Conservation (phyloP, 192 early-diverging fungal genomes). For the Backusella tuberculispora region DNA sequence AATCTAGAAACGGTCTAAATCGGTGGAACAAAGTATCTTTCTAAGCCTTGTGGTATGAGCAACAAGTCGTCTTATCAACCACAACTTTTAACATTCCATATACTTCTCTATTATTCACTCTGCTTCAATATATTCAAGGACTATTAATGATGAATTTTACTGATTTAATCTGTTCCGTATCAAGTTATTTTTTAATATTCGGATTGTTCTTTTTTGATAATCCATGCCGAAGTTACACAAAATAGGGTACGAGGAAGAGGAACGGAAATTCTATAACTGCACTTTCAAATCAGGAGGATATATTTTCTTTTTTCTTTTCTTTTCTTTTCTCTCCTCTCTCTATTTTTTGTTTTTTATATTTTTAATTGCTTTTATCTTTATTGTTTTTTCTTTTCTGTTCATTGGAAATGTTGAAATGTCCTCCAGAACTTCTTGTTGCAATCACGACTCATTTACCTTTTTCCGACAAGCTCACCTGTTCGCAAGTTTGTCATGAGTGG, state of each 20-base stretch:
- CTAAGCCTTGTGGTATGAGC: no score
- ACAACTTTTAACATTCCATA: no score
- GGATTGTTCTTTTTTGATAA: no score
- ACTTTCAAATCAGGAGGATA: neutral
- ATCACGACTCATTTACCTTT: neutral
- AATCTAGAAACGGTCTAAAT: neutral
- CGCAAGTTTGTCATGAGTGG: neutral
- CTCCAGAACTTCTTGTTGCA: slow-evolving; percentile 4
- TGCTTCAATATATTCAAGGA: no score
- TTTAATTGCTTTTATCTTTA: neutral
- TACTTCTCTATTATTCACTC: no score
- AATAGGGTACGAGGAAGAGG: no score
- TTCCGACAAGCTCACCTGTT: neutral
- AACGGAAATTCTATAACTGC: neutral
- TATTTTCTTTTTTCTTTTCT: neutral
- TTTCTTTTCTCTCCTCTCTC: neutral
- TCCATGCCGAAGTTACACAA: no score
- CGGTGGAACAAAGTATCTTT: neutral
- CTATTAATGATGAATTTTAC: no score
- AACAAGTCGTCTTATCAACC: no score
- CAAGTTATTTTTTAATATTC: no score
- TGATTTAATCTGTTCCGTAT: no score
- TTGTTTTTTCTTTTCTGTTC: neutral
- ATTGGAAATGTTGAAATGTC: slow-evolving; percentile 3
- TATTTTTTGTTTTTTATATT: neutral